Evolutionary conservation across 129 eudicot species (phyloP), one percentile per base, ranked within the genome.

Genomic region (Logfia minima): DNA sequence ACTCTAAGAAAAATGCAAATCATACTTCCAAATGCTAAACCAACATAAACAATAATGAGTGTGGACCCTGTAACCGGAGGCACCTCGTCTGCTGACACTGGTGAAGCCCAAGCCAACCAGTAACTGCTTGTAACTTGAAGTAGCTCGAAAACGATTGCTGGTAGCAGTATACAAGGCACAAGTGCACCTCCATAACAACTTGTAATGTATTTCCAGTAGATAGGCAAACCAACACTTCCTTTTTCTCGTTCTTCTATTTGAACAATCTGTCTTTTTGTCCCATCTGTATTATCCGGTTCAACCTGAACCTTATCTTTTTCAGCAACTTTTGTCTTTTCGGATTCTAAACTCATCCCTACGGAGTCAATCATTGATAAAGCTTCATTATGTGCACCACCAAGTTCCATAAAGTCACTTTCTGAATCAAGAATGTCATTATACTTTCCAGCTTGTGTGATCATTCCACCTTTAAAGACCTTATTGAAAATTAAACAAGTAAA

Each of bases 101-200:
- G 96, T 24, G 96, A 81, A 52, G 93, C 97, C 99, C 92, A 91
- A 66, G 99, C 99, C 92, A 94, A 82, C 99, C 97, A 94, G 72
- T 94, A 94, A 82, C 86, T 89, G 90, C 99, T 88, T 78, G 81
- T 87, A 66, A 94, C 84, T 65, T 94, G 97, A 83, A 91, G 86
- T 23, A 83, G 11, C 68, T 86, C 90, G 56, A 87, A 91, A 17
- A 82, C 10, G 62, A 84, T 39, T 59, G 87, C 90, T 35, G 94
- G 83, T 39, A 91, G 55, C 77, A 94, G 71, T 81, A 88, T 85
- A 37, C 86, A 79, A n/a, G 97, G 97, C 55, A 85, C 90, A 70
- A 91, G 86, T 61, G 88, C 87, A 13, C 99, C 99, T 71, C 92
- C 80, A 65, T 89, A 94, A 61, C 94, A 93, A 23, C 83, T 81